These are phyloP conservation scores for Aureobasidium pullulans DNA, from an alignment of 2,329 filamentous ascomycete genomes.

Conservation along the genomic window DNA sequence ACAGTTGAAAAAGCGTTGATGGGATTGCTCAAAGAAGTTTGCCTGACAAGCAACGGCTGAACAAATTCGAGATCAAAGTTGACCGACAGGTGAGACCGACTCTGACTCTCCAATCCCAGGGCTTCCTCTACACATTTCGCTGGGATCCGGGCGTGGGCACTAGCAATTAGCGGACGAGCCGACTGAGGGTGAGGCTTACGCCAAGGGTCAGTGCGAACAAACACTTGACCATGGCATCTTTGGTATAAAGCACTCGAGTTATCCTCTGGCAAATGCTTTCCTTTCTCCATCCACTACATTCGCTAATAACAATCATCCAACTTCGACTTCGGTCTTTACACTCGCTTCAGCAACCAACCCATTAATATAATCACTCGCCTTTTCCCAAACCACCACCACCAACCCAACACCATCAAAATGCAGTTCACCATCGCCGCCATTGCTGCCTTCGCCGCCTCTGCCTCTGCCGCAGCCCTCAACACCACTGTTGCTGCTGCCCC, in stretches of 20 bases:
- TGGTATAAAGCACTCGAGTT: conserved; percentile 6
- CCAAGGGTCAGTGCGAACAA: conserved; percentile 4
- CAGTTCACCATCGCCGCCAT: conserved; percentile 36
- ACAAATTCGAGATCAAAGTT: background rate
- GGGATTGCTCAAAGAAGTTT: background rate
- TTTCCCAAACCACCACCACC: conserved; percentile 2
- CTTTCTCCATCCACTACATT: conserved; percentile 9
- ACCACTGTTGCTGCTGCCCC: conserved; percentile 15
- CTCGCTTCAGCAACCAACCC: conserved; percentile 8
- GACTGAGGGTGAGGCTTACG: background rate
- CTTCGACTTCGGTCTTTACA: conserved; percentile 13
- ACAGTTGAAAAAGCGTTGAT: background rate
- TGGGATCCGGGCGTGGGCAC: conserved; percentile 4
- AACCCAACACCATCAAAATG: conserved; percentile 34
- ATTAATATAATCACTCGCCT: conserved; percentile 9
- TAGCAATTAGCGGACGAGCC: conserved; percentile 6
- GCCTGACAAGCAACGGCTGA: conserved; percentile 3
- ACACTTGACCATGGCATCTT: background rate
- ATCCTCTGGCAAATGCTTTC: background rate
- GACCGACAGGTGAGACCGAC: background rate
- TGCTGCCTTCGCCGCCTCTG: conserved; percentile 31
- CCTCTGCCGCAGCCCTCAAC: conserved; percentile 34
- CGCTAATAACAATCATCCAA: conserved; percentile 10
- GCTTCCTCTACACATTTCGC: conserved; percentile 4
- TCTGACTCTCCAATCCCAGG: background rate